Percentiles rank a stretch among this genome's conserved stretches.
Evolutionary conservation across 2,329 filamentous ascomycete species (phyloP).

Genomic region (Epichloe sibirici): DNA sequence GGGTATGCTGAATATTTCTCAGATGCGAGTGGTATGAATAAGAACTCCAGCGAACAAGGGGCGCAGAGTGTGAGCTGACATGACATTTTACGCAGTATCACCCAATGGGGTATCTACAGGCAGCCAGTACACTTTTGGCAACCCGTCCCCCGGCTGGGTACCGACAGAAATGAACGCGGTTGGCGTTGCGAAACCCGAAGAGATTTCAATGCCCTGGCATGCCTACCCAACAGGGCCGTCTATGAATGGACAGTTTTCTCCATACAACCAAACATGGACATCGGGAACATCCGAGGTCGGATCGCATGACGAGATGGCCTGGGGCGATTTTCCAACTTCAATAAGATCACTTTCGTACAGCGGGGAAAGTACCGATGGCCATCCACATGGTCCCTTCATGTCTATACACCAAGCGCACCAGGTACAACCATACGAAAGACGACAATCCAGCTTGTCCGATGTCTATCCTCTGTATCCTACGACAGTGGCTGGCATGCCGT

Average conservation of each 20-base stretch:
- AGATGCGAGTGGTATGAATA: conserved; percentile 31
- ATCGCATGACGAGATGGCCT: conserved; percentile 32
- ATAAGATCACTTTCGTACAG: conserved; percentile 37
- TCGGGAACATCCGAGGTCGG: conserved; percentile 23
- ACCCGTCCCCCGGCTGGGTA: conserved; percentile 31
- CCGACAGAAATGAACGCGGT: conserved; percentile 27
- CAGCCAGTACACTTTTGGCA: conserved; percentile 26
- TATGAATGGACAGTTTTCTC: conserved; percentile 36
- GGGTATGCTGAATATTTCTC: conserved; percentile 24
- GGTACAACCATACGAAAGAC: conserved; percentile 30
- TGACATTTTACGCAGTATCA: conserved; percentile 16
- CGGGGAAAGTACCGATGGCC: conserved; percentile 26
- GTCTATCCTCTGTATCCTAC: conserved; percentile 31
- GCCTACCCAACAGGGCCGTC: conserved; percentile 38
- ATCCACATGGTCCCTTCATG: conserved; percentile 27
- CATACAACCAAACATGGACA: conserved; percentile 35
- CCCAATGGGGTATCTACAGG: conserved; percentile 20
- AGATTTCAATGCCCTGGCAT: conserved; percentile 35
- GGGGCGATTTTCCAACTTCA: conserved; percentile 30
- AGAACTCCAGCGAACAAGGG: not conserved
- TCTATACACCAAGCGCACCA: conserved; percentile 25
- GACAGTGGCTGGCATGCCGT: conserved; percentile 24
- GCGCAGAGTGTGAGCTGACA: not conserved
- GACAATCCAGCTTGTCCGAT: conserved; percentile 28
- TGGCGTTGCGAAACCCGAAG: conserved; percentile 28